phyloP scores from a whole-genome alignment of 805 yeast species.

The Candida sithepensis region DNA sequence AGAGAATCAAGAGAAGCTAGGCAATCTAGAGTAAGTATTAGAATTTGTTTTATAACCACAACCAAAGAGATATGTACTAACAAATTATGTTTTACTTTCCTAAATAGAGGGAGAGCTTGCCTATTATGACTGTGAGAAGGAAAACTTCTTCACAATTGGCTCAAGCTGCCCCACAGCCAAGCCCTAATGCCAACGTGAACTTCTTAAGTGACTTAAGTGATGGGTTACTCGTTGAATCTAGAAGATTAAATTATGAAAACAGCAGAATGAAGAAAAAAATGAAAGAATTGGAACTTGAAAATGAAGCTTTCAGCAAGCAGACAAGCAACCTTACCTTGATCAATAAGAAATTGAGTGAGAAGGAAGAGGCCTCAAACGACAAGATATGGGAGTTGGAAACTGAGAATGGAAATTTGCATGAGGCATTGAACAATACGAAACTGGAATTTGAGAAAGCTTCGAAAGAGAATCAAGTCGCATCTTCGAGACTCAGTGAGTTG shows the following conservation, averaged over 20 bases:
- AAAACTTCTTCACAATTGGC: constrained; percentile 10
- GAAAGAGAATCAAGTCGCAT: constrained; percentile 31
- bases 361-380: constrained; percentile 52
- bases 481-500: constrained; percentile 29
- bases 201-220: constrained; percentile 75
- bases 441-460: constrained; percentile 38
- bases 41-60: not conserved
- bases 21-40: not conserved
- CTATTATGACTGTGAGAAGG: constrained; percentile 5
- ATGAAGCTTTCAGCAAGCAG: constrained; percentile 35
- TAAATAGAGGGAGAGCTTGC: constrained; percentile 12
- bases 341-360: constrained; percentile 31
- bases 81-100: not conserved
- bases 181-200: constrained; percentile 57
- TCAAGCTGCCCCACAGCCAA: constrained; percentile 5
- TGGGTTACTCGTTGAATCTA: constrained; percentile 64
- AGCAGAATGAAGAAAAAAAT: constrained; percentile 41
- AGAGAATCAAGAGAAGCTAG: constrained; percentile 9
- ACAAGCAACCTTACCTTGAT: constrained; percentile 32
- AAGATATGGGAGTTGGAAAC: constrained; percentile 64
- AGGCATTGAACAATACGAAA: constrained; percentile 38
- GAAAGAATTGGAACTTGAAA: constrained; percentile 40
- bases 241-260: constrained; percentile 65
- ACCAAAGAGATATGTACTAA: not conserved
- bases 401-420: constrained; percentile 38